Evolutionary conservation across 1,284 basidiomycete genomes (phyloP), one percentile per base, ranked within the genome.

Genomic region (Melampsora occidentalis): DNA sequence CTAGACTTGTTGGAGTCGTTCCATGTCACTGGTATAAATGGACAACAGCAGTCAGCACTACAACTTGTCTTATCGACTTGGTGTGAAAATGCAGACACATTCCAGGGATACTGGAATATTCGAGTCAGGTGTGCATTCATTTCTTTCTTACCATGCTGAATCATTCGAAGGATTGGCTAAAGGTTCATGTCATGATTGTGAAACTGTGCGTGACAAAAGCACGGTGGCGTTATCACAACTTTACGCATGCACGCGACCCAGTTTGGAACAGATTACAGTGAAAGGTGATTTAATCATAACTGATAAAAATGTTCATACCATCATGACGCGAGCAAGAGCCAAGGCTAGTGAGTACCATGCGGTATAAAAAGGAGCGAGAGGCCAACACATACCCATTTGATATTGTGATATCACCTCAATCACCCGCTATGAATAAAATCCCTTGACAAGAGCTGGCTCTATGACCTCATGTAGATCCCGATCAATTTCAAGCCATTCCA

Each of bases 31-130:
- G 70, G 80, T 64, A 82, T 89, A 39, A 84, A 89, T 71, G 87
- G 87, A 16, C 31, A 75, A 20, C 79, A 77, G 61, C 86, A 87
- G 20, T 87, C 86, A 10, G 89, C 89, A 0, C 87, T 98, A 18
- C 89, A 93, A 79, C 87, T 97, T 61, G 86, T 99, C 28, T 86
- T 96, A 53, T 87, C 90, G 76, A 90, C 90, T 0, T 98, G 96
- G 96, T 92, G 91, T 81, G 95, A 98, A 82, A 94, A 93, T 80
- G 90, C 91, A 33, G 92, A 93, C 83, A 93, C 91, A 7, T 91
- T 98, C 86, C 92, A 94, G 81, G 95, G 96, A 48, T 93, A 91
- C 83, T 97, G 94, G 94, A 90, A 92, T 25, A 89, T 89, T 18
- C 88, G 92, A 48, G 87, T 94, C 81, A 93, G 83, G 85, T 85